These are phyloP conservation scores for Boletus sensibilis DNA, from an alignment of 768 basidiomycete species.

Conservation along the genomic window DNA sequence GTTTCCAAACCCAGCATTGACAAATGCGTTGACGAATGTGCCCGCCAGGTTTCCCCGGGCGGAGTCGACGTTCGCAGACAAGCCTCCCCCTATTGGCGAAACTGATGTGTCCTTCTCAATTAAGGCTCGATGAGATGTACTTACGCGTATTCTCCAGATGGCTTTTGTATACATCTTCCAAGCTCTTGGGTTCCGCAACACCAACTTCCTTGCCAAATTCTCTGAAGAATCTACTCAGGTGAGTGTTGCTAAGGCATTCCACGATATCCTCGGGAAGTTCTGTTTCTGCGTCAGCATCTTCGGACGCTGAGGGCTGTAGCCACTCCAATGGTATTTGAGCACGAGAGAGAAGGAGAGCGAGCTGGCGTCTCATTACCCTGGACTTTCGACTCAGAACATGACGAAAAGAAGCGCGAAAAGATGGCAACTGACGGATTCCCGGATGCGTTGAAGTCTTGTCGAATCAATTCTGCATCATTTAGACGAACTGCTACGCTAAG, in stretches of 20 bases:
- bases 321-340: constrained; percentile 90
- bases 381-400: neutral
- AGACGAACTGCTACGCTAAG: constrained; percentile 83
- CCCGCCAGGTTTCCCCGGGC: constrained; percentile 93
- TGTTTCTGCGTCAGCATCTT: constrained; percentile 54
- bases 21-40: constrained; percentile 98
- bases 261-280: constrained; percentile 79
- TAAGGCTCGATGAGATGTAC: constrained; percentile 18
- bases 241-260: constrained; percentile 83
- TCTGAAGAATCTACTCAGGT: constrained; percentile 80
- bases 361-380: constrained; percentile 90
- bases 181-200: constrained; percentile 82
- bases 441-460: constrained; percentile 86
- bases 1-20: constrained; percentile 97
- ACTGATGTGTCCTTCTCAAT: neutral
- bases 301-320: constrained; percentile 59
- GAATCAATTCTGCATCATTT: constrained; percentile 74
- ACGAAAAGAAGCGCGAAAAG: neutral
- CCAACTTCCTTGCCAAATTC: constrained; percentile 93
- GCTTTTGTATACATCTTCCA: constrained; percentile 97
- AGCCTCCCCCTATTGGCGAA: constrained; percentile 50
- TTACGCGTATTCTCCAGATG: constrained; percentile 89
- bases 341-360: constrained; percentile 91
- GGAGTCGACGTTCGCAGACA: constrained; percentile 82
- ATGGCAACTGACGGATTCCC: constrained; percentile 69